Conservation (phyloP, 108 stramenopile genomes). For the Thalassiosira profunda region DNA sequence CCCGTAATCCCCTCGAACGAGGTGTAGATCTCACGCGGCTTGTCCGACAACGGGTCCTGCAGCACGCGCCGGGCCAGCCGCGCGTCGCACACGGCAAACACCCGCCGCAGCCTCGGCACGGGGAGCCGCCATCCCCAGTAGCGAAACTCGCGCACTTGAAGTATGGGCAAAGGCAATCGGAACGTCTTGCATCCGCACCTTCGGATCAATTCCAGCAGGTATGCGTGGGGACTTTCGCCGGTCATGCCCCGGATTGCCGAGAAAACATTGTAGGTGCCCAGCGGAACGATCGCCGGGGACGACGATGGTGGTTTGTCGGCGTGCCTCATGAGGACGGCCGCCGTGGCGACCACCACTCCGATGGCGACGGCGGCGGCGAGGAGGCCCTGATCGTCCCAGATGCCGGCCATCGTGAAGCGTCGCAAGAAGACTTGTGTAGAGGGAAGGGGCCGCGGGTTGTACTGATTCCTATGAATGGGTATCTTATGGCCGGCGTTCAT, state of each 20-base stretch:
- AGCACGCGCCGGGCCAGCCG: neutral
- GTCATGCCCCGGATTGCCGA: neutral
- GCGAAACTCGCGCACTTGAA: neutral
- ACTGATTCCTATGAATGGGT: too few relatives aligned
- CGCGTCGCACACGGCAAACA: slow-evolving; percentile 5
- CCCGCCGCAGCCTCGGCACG: slow-evolving; percentile 4
- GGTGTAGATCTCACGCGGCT: slow-evolving; percentile 3
- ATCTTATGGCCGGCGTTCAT: too few relatives aligned
- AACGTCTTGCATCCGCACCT: neutral
- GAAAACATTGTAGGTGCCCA: neutral
- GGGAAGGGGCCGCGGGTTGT: too few relatives aligned
- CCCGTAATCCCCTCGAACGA: neutral
- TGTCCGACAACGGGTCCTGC: neutral
- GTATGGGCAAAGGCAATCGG: slow-evolving; percentile 1
- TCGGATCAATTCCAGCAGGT: neutral
- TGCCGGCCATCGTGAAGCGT: too few relatives aligned
- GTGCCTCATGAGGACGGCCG: too few relatives aligned
- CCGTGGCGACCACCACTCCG: too few relatives aligned
- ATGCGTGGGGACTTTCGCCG: neutral
- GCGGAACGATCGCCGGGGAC: too few relatives aligned
- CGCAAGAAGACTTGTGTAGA: too few relatives aligned
- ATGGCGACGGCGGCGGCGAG: too few relatives aligned
- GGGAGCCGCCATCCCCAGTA: neutral
- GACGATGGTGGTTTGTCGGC: too few relatives aligned
- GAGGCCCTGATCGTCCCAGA: too few relatives aligned